phyloP scores from a whole-genome alignment of 2,329 filamentous ascomycete genomes.

The Stachybotrys chlorohalonatus region DNA sequence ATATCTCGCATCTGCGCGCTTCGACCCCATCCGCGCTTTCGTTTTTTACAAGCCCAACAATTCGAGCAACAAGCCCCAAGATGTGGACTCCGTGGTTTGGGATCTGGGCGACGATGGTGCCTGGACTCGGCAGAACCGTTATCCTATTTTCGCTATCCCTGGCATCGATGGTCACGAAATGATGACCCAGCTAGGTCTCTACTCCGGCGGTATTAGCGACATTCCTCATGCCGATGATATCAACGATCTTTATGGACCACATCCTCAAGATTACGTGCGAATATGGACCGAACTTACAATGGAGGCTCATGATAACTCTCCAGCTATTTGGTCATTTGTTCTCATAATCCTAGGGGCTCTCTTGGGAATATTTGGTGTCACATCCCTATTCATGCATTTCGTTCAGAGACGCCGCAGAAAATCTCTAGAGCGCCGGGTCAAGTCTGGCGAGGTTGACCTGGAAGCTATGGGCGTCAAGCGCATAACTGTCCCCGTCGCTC shows the following conservation, averaged over 20 bases:
- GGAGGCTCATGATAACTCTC: slow-evolving; percentile 39
- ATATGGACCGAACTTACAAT: slow-evolving; percentile 48
- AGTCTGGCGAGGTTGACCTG: slow-evolving; percentile 72
- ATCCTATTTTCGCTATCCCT: slow-evolving; percentile 76
- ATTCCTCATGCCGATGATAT: slow-evolving; percentile 52
- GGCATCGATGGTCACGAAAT: slow-evolving; percentile 56
- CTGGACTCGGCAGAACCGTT: slow-evolving; percentile 67
- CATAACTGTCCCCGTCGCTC: slow-evolving; percentile 62
- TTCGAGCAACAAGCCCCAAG: slow-evolving; percentile 53
- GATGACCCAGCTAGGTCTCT: slow-evolving; percentile 62
- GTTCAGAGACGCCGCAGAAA: slow-evolving; percentile 64
- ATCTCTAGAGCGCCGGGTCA: slow-evolving; percentile 60
- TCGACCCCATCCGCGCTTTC: slow-evolving; percentile 52
- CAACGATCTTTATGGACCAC: slow-evolving; percentile 41
- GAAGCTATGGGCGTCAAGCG: slow-evolving; percentile 80
- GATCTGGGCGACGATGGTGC: slow-evolving; percentile 54
- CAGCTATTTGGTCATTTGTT: slow-evolving; percentile 75
- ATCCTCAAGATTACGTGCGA: slow-evolving; percentile 49
- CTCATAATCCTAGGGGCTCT: slow-evolving; percentile 64
- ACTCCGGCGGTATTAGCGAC: slow-evolving; percentile 64
- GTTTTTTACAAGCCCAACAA: slow-evolving; percentile 54
- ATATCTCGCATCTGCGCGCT: slow-evolving; percentile 56
- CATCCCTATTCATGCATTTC: slow-evolving; percentile 66
- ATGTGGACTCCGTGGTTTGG: slow-evolving; percentile 58
- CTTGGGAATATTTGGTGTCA: slow-evolving; percentile 55